Base-by-base conservation (phyloP, 83 land plant species). In the Picea mariana region DNA sequence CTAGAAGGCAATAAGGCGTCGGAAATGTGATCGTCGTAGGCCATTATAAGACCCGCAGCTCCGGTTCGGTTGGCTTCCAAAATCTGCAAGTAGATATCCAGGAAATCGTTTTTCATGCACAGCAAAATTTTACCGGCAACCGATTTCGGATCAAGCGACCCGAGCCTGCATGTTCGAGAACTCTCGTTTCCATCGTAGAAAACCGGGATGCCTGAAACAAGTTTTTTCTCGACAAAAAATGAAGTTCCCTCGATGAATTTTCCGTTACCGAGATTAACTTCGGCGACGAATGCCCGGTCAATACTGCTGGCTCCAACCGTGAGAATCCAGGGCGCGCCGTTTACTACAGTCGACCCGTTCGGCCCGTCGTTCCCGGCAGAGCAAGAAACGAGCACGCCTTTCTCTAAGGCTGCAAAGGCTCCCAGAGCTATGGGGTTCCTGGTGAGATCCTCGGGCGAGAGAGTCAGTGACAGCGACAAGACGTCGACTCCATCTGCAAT, bases 251-350 rank as follows among this genome's bases (percentile, higher is more conserved):
- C 18, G 13, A 68, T 13, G 26, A 47, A 1, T 11, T 38, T n/a
- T 13, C 76, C 44, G 24, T 75, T 69, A 2, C 80, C 64, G 20
- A 87, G 82, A 0, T 62, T 79, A 9, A 87, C 20, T 11, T n/a
- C 4, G 16, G 84, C 86, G 0, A 42, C 79, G 38, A 63, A 82
- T 3, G 0, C 61, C 60, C 86, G 26, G 38, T 87, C 89, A 27
- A 84, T 34, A 1, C 86, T 87, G 24, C 86, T 82, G 7, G 89
- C 86, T 5, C 79, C 86, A 5, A 84, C 84, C 9, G 86, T 82
- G 3, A 82, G 60, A 16, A 87, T 75, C 86, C 89, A 87, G 0
- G 86, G 89, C 31, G 86, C 83, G 20, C 81, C 79, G 27, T 87
- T 87, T 2, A 5, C 0, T 0, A 87, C 40, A 16, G 80, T 78